A percentile compares a stretch with the other conserved stretches of the same genome.
Conservation (phyloP, 495 filamentous ascomycete genomes). For the Rhizodiscina lignyota region DNA sequence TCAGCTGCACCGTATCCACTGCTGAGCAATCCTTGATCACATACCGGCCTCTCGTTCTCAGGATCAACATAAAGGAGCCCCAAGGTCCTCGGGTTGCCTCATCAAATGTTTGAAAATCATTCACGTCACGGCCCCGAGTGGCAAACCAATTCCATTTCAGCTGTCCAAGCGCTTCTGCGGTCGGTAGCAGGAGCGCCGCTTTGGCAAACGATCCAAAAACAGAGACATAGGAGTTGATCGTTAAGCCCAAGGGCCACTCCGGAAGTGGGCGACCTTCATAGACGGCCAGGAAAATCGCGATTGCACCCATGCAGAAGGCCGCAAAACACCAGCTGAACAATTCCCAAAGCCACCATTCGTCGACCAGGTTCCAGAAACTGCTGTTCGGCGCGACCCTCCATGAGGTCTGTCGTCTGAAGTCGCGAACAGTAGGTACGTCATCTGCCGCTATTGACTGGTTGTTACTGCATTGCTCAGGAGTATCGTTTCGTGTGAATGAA, state of each 20-base stretch:
- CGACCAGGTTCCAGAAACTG: too few relatives aligned
- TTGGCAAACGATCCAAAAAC: constrained; percentile 5
- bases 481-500: too few relatives aligned
- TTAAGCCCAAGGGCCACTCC: constrained; percentile 4
- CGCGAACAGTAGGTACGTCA: too few relatives aligned
- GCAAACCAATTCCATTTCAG: constrained; percentile 13
- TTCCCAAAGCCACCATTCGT: constrained; percentile 6
- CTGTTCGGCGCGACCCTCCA: too few relatives aligned
- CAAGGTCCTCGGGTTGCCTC: constrained; percentile 10
- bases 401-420: too few relatives aligned
- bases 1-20: too few relatives aligned
- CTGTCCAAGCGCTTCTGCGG: constrained; percentile 9
- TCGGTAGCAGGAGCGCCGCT: constrained; percentile 6
- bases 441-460: too few relatives aligned
- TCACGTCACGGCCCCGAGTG: constrained; percentile 6
- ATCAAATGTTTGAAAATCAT: constrained; percentile 13
- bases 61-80: constrained; percentile 7
- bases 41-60: constrained; percentile 4
- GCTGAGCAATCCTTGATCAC: too few relatives aligned
- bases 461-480: too few relatives aligned
- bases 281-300: constrained; percentile 2
- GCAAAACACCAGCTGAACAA: constrained; percentile 8
- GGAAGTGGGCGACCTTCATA: constrained; percentile 1
- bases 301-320: constrained; percentile 6
- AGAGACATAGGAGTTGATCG: constrained; percentile 7